Evolutionary conservation across 352 stramenopile genomes (phyloP), one percentile per base, ranked within the genome.

Genomic region (Globisporangium echinulatum): DNA sequence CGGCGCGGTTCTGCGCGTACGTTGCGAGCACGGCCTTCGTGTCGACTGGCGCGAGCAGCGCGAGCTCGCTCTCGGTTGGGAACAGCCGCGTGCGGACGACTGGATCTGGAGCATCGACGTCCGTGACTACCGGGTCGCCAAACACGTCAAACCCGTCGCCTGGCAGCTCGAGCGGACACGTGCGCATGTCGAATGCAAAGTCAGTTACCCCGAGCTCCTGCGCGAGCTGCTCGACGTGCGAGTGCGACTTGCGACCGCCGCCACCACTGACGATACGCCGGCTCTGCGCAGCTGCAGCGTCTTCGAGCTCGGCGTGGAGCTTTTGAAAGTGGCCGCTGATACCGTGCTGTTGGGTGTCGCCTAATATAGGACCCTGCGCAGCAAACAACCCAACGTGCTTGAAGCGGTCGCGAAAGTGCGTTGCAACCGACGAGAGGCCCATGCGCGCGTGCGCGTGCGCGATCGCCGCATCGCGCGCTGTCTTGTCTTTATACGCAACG

Each of bases 401-500:
- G 68, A 88, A 87, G 0, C 79, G 72, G 17, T 85, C 75, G 15
- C 81, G 81, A 52, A 90, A 83, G 13, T 82, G 73, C 50, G 71
- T 66, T 0, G 75, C 75, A 1, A 74, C 61, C 4, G 74, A 74
- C 3, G 74, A 87, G n/a, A 91, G 56, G 6, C 61, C 66, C 15
- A 74, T 57, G 25, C 63, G 65, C 1, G 66, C 69, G 56, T 88
- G 73, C 9, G 71, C 68, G n/a, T 82, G 63, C 5, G 73, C 67
- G 13, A 61, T 68, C 17, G 72, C 13, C 37, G 69, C 69, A 0
- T 67, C 63, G 39, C 71, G 56, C 5, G 46, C 71, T 4, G 74
- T 70, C 36, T 77, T 85, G 65, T 92, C 76, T 47, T 87, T 82
- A 62, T 68, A 88, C 63, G 74, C 74, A 67, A 92, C 88, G 13